Base-by-base conservation (phyloP, 306 rosid species). In the Comarum palustre region DNA sequence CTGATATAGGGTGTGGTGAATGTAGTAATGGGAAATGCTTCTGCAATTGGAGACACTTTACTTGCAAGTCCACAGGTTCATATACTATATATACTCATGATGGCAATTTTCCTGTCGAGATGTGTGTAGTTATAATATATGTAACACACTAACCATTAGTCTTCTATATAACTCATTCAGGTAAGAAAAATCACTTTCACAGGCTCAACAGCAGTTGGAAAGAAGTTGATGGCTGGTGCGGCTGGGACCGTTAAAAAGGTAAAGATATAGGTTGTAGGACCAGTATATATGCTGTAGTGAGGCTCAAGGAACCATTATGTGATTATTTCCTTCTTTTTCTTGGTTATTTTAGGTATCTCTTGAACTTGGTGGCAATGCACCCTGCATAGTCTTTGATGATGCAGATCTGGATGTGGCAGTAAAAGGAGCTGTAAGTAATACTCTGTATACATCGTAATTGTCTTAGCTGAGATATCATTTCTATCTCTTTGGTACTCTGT, bases 281-380 rank as follows among this genome's bases (percentile, higher is more conserved):
- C 20, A 72, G 59, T 60, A 55, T 22, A 45, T 62, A 52, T 70
- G 82, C 50, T 77, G 45, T 55, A 70, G n/a, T 65, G 79, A 54
- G n/a, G 69, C 25, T 81, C 62, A 73, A 65, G 72, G 73, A 32
- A 39, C 60, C 48, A 25, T 71, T 59, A 71, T 59, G 59, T 59
- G 73, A 68, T 36, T 68, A 64, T 29, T 60, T 41, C 8, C 11
- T 41, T 3, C 14, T 69, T 55, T 73, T 72, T 66, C 72, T 75
- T 38, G 71, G 41, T 39, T 47, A 75, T 47, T 81, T n/a, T 73
- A 94, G 99, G 86, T 94, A 73, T 91, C 99, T 87, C 79, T 94
- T 65, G 99, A 94, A 82, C 99, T 94, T 78, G 99, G 97, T 64
- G 99, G 99, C 69, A 94, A 94, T 85, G 97, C 97, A 15, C 97